Evolutionary conservation across 352 stramenopile species (phyloP).

Genomic region (Globisporangium cystogenes): DNA sequence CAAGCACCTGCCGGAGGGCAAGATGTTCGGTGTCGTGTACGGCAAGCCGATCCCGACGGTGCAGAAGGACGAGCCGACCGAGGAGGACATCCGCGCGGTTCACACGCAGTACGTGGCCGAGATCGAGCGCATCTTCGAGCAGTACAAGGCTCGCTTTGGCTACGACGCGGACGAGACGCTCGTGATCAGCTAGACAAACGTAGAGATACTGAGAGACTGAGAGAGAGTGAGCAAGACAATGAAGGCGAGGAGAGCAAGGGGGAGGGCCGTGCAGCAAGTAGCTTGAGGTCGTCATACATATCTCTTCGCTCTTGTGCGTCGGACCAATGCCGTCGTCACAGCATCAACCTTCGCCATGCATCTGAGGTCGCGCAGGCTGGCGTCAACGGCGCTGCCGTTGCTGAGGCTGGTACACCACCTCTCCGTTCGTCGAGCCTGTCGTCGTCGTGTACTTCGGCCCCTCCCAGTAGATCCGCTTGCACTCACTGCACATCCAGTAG

Average conservation of each 20-base stretch:
- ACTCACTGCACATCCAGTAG: slow-evolving; percentile 30
- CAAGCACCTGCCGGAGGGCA: slow-evolving; percentile 47
- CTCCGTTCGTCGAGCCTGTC: slow-evolving; percentile 11
- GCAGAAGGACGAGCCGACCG: slow-evolving; percentile 46
- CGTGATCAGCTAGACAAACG: slow-evolving; percentile 39
- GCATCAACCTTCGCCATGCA: too few relatives aligned
- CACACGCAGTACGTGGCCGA: slow-evolving; percentile 58
- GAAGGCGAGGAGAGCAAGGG: too few relatives aligned
- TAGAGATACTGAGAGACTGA: neutral
- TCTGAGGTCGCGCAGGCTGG: too few relatives aligned
- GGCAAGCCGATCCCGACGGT: slow-evolving; percentile 58
- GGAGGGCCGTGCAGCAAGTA: too few relatives aligned
- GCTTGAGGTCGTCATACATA: too few relatives aligned
- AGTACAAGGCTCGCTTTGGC: slow-evolving; percentile 70
- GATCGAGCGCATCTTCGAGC: slow-evolving; percentile 51
- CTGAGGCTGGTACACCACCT: too few relatives aligned
- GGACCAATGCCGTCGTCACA: too few relatives aligned
- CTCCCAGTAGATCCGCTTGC: slow-evolving; percentile 25
- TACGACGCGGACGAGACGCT: slow-evolving; percentile 74
- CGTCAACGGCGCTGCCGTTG: too few relatives aligned
- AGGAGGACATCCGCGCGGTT: slow-evolving; percentile 46
- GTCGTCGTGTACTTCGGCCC: slow-evolving; percentile 32
- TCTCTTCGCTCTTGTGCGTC: too few relatives aligned
- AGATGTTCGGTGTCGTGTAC: slow-evolving; percentile 70
- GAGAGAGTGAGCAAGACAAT: too few relatives aligned